Evolutionary conservation across 1,284 basidiomycete species (phyloP).

Genomic region (Veloporphyrellus conicus): DNA sequence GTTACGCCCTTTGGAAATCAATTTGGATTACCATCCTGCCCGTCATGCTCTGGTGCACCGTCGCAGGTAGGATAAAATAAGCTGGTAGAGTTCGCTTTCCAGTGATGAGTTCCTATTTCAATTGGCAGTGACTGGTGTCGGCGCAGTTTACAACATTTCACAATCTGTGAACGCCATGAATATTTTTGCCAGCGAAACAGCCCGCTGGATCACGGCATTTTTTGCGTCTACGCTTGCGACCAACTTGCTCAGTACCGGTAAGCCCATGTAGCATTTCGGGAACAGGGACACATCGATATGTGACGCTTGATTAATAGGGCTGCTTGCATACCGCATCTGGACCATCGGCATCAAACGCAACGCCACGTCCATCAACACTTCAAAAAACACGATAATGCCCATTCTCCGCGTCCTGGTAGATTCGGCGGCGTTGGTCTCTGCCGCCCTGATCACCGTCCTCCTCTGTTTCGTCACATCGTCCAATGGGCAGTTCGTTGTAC

Average conservation of each 20-base stretch:
- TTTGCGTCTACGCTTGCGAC: constrained; percentile 30
- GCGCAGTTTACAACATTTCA: constrained; percentile 11
- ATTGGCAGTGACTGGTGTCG: constrained; percentile 9
- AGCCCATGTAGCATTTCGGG: background rate
- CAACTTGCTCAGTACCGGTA: constrained; percentile 33
- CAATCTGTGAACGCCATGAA: constrained; percentile 16
- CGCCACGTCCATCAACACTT: background rate
- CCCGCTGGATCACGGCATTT: constrained; percentile 34
- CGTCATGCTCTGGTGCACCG: constrained; percentile 21
- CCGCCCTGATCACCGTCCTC: constrained; percentile 32
- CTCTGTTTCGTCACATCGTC: constrained; percentile 30
- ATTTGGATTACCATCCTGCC: constrained; percentile 22
- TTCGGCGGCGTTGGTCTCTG: constrained; percentile 33
- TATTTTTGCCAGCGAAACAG: constrained; percentile 26
- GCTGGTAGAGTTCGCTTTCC: background rate
- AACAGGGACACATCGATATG: too few species aligned
- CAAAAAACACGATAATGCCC: constrained; percentile 9
- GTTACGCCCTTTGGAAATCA: constrained; percentile 28
- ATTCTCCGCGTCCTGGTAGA: constrained; percentile 34
- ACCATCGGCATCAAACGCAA: constrained; percentile 9
- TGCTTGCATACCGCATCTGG: constrained; percentile 12
- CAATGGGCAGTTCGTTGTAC: constrained; percentile 33
- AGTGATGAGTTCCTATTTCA: background rate
- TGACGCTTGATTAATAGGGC: background rate
- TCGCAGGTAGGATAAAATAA: constrained; percentile 1